Base-by-base conservation (phyloP, 164 flowering plant species). In the Santalum album region DNA sequence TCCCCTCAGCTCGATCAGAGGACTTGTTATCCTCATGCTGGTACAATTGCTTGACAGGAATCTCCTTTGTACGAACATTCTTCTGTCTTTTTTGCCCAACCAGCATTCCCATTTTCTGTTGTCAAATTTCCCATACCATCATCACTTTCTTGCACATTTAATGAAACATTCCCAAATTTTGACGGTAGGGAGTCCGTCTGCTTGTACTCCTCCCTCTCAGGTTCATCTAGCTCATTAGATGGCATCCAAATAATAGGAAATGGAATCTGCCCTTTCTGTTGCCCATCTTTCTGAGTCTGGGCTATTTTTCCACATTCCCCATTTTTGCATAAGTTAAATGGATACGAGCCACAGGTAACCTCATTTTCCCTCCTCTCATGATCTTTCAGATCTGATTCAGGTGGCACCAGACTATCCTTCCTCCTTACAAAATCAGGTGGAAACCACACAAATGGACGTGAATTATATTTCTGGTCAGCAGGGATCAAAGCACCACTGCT, bases 401-500 rank as follows among this genome's bases (percentile, higher is more conserved):
- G 1, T 17, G 50, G 51, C 35, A 29, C 53, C 25, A 15, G 18
- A 1, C 42, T 36, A 36, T 61, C 61, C 23, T 23, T 51, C 12
- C 58, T 56, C 49, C 48, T 66, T 60, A 43, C 12, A 20, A 55
- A 58, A 20, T 62, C 77, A 15, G 75, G 69, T 5, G 87, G 84
- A 42, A 83, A 43, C 83, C 84, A 81, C 32, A 77, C 38, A 23
- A 76, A 14, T 14, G 85, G 87, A 59, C 75, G 64, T 2, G 69
- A 73, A 45, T 24, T 50, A 48, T 58, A 60, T 38, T 59, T 65
- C 29, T 50, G 15, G 15, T 55, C 49, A 29, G 38, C 1, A 4
- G 76, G 75, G 25, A 52, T 59, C 58, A 58, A 25, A 22, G 67
- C 49, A 11, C 60, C 46, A 2, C n/a, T 35, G 0, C 35, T 64